Base-by-base conservation (phyloP, 2,329 filamentous ascomycete species). In the Venturia oleaginea region DNA sequence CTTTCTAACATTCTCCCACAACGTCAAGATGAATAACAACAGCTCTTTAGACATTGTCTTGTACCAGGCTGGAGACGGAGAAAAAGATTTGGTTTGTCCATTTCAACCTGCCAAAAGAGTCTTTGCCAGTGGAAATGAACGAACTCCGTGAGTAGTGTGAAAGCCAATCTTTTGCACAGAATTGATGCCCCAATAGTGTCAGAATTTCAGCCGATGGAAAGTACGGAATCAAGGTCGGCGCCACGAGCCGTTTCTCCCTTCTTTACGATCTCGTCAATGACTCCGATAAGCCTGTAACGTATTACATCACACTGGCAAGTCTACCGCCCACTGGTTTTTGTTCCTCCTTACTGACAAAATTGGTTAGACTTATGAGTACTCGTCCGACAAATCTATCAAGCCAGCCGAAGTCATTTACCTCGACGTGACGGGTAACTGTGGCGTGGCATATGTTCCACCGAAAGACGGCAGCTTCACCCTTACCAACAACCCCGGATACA, bases 231-330 rank as follows among this genome's bases (percentile, higher is more conserved):
- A 62, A 54, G 22, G 43, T 62, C 13, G 43, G 30, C 17, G 15
- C 42, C 1, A 1, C 11, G 1, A 48, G 43, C 30, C 38, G 38
- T 17, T 32, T 62, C 40, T 46, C 32, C 32, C 61, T 62, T n/a
- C 38, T 62, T 11, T 54, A 62, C 24, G 61, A 62, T 54, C 42
- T 62, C 34, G 43, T 62, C 42, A 62, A 62, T 22, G 61, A 62
- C 2, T 46, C 32, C 6, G 30, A 62, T 11, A 51, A 62, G 24
- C 32, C 38, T 19, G 38, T 42, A 2, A 24, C 38, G n/a, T 62
- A 46, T 22, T 62, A 62, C 46, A 54, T 62, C 30, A 48, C 30
- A 17, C 54, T 62, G 17, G 61, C 54, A 54, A 10, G 34, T 22
- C 38, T 27, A 22, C 15, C n/a, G n/a, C n/a, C n/a, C n/a, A n/a